phyloP scores from a whole-genome alignment of 176 grass and related monocot species.

The Triticum dicoccoides region DNA sequence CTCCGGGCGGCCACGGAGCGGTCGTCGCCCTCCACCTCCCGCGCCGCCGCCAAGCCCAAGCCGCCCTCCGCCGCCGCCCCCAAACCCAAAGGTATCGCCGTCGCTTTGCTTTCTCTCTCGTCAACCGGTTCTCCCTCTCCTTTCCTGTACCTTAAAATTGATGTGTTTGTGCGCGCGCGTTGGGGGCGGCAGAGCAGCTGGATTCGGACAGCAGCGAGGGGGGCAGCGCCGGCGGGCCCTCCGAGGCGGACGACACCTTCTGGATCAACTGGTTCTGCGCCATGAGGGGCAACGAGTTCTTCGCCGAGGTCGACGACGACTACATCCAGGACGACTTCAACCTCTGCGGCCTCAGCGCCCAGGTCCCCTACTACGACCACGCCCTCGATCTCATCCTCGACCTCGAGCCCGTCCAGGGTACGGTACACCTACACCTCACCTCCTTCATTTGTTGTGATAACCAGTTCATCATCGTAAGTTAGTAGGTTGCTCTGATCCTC shows the following conservation, averaged over 20 bases:
- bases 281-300: slow-evolving; percentile 15
- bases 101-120: background rate
- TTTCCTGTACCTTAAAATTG: too few relatives aligned
- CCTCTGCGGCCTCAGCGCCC: background rate
- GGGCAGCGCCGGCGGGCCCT: background rate
- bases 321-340: slow-evolving; percentile 23
- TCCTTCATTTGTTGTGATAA: background rate
- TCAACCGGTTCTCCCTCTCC: background rate
- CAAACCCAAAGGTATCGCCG: background rate
- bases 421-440: background rate
- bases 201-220: slow-evolving; percentile 1
- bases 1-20: background rate
- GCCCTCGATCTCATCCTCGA: background rate
- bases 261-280: slow-evolving; percentile 12
- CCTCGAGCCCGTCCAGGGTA: background rate
- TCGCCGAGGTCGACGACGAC: slow-evolving; percentile 1
- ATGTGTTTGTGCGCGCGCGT: background rate
- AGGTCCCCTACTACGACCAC: background rate
- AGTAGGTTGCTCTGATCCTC: background rate
- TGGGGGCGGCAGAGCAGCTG: background rate
- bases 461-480: background rate
- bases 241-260: background rate
- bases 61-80: background rate
- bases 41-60: background rate
- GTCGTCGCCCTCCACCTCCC: slow-evolving; percentile 4